phyloP scores from a whole-genome alignment of 1,139 yeast species.

The Blastobotrys arbuscula region DNA sequence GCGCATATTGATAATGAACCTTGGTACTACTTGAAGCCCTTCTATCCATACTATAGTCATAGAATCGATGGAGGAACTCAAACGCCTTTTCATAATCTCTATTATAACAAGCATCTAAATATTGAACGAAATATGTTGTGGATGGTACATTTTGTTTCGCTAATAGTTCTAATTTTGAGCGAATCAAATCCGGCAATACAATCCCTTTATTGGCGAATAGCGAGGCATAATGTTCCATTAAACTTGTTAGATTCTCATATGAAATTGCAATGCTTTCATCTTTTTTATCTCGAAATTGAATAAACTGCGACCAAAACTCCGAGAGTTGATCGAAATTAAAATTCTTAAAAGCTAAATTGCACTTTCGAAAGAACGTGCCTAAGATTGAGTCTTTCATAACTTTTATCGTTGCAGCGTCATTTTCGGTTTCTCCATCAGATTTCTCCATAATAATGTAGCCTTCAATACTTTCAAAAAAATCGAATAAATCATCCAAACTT shows the following conservation, averaged over 20 bases:
- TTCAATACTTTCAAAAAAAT: conserved; percentile 8
- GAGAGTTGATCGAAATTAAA: conserved; percentile 55
- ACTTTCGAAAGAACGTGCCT: conserved; percentile 40
- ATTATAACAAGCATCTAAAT: conserved; percentile 54
- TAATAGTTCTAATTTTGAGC: conserved; percentile 44
- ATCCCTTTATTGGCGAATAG: conserved; percentile 43
- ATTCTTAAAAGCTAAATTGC: conserved; percentile 47
- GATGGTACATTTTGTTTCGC: conserved; percentile 54
- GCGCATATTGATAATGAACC: conserved; percentile 73
- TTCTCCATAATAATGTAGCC: neutral
- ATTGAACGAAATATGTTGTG: conserved; percentile 57
- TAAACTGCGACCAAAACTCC: conserved; percentile 38
- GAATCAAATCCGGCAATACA: conserved; percentile 43
- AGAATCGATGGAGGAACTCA: conserved; percentile 69
- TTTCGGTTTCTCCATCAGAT: conserved; percentile 1
- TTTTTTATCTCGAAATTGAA: neutral
- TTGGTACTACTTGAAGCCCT: conserved; percentile 39
- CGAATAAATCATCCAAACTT: conserved; percentile 19
- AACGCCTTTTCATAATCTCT: conserved; percentile 72
- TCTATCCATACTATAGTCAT: conserved; percentile 78
- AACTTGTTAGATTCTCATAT: conserved; percentile 43
- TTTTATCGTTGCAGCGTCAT: neutral
- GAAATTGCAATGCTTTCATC: neutral
- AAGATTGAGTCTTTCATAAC: conserved; percentile 27
- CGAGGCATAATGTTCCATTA: conserved; percentile 54